Conservation (phyloP, 2,329 filamentous ascomycete species). For the Sclerotinia glacialis region DNA sequence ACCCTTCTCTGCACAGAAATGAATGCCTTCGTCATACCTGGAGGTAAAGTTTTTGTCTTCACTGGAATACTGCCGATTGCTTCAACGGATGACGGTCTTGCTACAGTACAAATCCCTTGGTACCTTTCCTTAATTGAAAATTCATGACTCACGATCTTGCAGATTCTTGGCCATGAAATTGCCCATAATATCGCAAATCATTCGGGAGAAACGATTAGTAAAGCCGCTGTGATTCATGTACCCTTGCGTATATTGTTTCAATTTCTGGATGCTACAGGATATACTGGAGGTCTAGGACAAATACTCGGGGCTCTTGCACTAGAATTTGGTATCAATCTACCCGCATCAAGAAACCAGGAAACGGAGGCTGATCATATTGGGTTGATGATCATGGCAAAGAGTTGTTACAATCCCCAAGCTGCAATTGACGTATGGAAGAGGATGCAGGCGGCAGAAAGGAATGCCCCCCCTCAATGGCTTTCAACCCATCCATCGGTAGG, state of each 20-base stretch:
- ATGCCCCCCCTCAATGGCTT: constrained; percentile 65
- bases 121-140: neutral
- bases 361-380: constrained; percentile 79
- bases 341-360: constrained; percentile 70
- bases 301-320: constrained; percentile 40
- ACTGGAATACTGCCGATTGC: constrained; percentile 70
- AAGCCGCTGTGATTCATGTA: constrained; percentile 39
- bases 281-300: constrained; percentile 31
- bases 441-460: constrained; percentile 55
- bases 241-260: constrained; percentile 41
- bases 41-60: constrained; percentile 77
- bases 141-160: constrained; percentile 52
- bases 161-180: constrained; percentile 77
- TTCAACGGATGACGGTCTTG: constrained; percentile 64
- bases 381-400: constrained; percentile 77
- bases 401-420: constrained; percentile 69
- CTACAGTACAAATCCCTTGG: constrained; percentile 44
- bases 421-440: constrained; percentile 65
- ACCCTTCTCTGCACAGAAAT: constrained; percentile 37
- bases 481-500: constrained; percentile 72
- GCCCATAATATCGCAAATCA: constrained; percentile 72
- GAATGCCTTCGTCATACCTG: constrained; percentile 77
- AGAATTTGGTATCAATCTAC: constrained; percentile 62
- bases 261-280: constrained; percentile 37
- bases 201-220: constrained; percentile 58